Conservation (phyloP, 257 asterid genomes). For the Fraxinus americana region DNA sequence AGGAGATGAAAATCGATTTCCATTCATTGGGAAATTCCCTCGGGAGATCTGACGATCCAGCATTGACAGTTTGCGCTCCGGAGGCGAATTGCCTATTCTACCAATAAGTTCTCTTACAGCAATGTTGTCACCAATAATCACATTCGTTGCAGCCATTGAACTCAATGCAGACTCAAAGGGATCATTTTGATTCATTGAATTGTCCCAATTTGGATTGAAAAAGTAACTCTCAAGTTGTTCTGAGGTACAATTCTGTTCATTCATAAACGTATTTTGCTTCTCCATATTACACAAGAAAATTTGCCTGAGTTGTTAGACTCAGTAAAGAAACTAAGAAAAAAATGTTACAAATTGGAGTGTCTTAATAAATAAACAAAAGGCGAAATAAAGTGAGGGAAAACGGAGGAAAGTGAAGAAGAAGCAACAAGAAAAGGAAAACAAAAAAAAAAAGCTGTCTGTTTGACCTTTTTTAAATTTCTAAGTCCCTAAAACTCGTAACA, state of each 20-base stretch:
- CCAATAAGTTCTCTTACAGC: slow-evolving; percentile 77
- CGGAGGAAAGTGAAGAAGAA: slow-evolving; percentile 54
- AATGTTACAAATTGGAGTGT: slow-evolving; percentile 11
- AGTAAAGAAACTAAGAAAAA: slow-evolving; percentile 7
- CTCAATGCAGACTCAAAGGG: slow-evolving; percentile 85
- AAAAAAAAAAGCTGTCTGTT: slow-evolving; percentile 36
- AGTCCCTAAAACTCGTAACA: slow-evolving; percentile 28
- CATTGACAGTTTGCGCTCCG: slow-evolving; percentile 58
- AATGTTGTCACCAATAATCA: slow-evolving; percentile 41
- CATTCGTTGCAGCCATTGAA: slow-evolving; percentile 66
- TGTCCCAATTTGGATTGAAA: slow-evolving; percentile 60
- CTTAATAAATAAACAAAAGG: slow-evolving; percentile 20
- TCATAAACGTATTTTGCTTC: slow-evolving; percentile 36
- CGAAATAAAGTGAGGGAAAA: slow-evolving; percentile 18
- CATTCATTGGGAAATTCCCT: slow-evolving; percentile 36
- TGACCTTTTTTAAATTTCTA: slow-evolving; percentile 40
- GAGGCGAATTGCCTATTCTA: slow-evolving; percentile 73
- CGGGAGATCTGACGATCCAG: slow-evolving; percentile 42
- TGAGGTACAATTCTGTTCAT: slow-evolving; percentile 34
- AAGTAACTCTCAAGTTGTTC: slow-evolving; percentile 36
- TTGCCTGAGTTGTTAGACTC: neutral
- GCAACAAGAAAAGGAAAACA: slow-evolving; percentile 37
- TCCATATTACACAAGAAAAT: slow-evolving; percentile 33
- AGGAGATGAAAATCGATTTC: slow-evolving; percentile 39
- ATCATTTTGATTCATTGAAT: slow-evolving; percentile 58